Evolutionary conservation across 768 basidiomycete genomes (phyloP).

Genomic region (Kwoniella heveanensis): DNA sequence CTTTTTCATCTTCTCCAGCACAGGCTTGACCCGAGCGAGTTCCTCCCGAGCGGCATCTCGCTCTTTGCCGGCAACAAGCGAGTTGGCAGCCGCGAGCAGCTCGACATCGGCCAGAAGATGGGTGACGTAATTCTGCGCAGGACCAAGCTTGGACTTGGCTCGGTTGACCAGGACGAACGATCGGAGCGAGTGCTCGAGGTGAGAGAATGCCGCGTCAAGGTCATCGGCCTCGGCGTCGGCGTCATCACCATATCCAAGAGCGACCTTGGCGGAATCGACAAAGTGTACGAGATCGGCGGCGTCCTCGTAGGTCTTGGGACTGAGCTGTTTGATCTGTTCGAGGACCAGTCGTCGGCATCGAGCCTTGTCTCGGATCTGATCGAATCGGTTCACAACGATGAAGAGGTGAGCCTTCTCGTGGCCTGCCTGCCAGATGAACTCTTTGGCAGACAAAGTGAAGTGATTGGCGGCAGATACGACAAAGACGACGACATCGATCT

Average conservation of each 20-base stretch:
- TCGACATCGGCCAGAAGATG: constrained; percentile 89
- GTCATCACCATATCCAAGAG: constrained; percentile 58
- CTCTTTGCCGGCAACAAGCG: constrained; percentile 79
- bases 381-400: constrained; percentile 97
- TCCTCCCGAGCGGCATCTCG: constrained; percentile 71
- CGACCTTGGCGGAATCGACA: constrained; percentile 76
- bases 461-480: constrained; percentile 98
- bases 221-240: constrained; percentile 62
- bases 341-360: constrained; percentile 84
- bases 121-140: constrained; percentile 85
- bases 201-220: constrained; percentile 66
- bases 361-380: constrained; percentile 91
- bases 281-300: constrained; percentile 94
- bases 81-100: constrained; percentile 80
- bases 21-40: constrained; percentile 70
- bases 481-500: constrained; percentile 98
- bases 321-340: constrained; percentile 90
- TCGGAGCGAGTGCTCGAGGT: constrained; percentile 83
- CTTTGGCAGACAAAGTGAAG: constrained; percentile 91
- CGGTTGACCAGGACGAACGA: constrained; percentile 96
- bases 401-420: constrained; percentile 98
- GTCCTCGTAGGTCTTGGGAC: constrained; percentile 88
- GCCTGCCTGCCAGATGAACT: constrained; percentile 88
- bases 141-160: constrained; percentile 91
- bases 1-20: constrained; percentile 82